Conservation (phyloP, 2,329 filamentous ascomycete species). For the Eutypella sp. region DNA sequence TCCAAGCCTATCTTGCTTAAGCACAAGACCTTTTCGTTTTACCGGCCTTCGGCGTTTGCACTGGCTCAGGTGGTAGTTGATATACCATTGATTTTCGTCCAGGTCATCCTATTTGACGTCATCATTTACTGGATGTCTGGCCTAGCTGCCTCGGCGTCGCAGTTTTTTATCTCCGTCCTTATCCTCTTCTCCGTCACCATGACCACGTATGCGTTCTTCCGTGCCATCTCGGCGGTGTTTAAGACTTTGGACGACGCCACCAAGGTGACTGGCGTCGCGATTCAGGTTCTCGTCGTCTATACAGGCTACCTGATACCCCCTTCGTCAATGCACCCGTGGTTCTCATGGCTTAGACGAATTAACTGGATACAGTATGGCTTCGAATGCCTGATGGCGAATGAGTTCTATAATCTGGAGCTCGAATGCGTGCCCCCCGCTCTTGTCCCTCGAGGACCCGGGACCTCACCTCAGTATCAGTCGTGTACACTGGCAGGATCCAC, state of each 20-base stretch:
- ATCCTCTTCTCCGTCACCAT: slow-evolving; percentile 50
- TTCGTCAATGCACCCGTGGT: slow-evolving; percentile 49
- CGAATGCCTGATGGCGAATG: slow-evolving; percentile 57
- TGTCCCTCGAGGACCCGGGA: slow-evolving; percentile 45
- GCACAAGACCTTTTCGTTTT: slow-evolving; percentile 67
- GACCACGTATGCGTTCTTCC: slow-evolving; percentile 51
- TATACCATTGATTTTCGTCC: slow-evolving; percentile 51
- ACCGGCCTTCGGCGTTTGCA: slow-evolving; percentile 56
- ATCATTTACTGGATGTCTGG: slow-evolving; percentile 59
- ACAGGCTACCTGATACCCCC: slow-evolving; percentile 47
- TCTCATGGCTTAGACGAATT: slow-evolving; percentile 50
- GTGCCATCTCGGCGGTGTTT: slow-evolving; percentile 42
- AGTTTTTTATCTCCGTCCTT: slow-evolving; percentile 58
- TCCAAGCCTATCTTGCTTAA: slow-evolving; percentile 63
- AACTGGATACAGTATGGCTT: slow-evolving; percentile 63
- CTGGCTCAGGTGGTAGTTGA: slow-evolving; percentile 32
- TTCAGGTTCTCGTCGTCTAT: slow-evolving; percentile 24
- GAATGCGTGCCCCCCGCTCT: slow-evolving; percentile 50
- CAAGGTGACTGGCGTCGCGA: slow-evolving; percentile 22
- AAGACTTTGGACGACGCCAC: slow-evolving; percentile 42
- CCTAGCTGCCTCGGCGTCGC: slow-evolving; percentile 49
- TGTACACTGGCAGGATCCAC: slow-evolving; percentile 54
- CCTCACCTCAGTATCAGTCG: slow-evolving; percentile 47
- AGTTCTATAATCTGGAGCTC: slow-evolving; percentile 52
- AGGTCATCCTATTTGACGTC: slow-evolving; percentile 54